A percentile compares a stretch with the other conserved stretches of the same genome.
phyloP scores from a whole-genome alignment of 2,329 filamentous ascomycete species.

The Exophiala phaeomuriformis region DNA sequence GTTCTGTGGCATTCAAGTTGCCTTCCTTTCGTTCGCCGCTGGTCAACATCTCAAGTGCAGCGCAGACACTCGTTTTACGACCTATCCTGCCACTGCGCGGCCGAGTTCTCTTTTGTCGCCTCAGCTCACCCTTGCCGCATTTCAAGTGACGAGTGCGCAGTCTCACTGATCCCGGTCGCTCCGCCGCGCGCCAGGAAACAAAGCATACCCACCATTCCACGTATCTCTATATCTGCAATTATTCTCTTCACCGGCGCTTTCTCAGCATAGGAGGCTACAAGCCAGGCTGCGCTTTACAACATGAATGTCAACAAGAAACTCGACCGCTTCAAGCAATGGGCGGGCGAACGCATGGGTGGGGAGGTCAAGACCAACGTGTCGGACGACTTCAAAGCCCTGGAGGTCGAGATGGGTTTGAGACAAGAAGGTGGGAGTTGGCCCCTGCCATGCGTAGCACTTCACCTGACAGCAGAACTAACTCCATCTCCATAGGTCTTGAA shows the following conservation, averaged over 20 bases:
- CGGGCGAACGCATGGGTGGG: slow-evolving; percentile 88
- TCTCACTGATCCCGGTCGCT: slow-evolving; percentile 14
- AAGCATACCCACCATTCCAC: not conserved
- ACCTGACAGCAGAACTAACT: slow-evolving; percentile 17
- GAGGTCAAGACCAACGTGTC: slow-evolving; percentile 80
- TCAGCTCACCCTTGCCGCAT: slow-evolving; percentile 11
- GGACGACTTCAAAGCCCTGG: slow-evolving; percentile 84
- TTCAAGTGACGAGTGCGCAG: slow-evolving; percentile 9
- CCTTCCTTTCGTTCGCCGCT: not conserved
- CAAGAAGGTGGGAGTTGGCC: slow-evolving; percentile 60
- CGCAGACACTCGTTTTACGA: slow-evolving; percentile 21
- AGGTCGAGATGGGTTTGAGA: slow-evolving; percentile 81
- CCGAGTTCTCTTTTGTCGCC: slow-evolving; percentile 12
- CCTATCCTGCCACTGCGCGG: slow-evolving; percentile 11
- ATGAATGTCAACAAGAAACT: slow-evolving; percentile 78
- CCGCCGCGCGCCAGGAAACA: slow-evolving; percentile 9
- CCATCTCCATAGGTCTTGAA: slow-evolving; percentile 63
- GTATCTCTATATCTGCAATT: slow-evolving; percentile 6
- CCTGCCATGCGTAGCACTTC: not conserved
- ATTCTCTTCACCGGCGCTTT: not conserved
- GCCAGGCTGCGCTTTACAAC: slow-evolving; percentile 21
- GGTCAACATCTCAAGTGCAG: slow-evolving; percentile 13
- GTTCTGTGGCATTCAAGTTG: not conserved
- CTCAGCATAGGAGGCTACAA: not conserved
- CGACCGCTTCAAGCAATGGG: slow-evolving; percentile 96